Evolutionary conservation across 2,329 filamentous ascomycete species (phyloP).

Genomic region (Scleromitrula shiraiana): DNA sequence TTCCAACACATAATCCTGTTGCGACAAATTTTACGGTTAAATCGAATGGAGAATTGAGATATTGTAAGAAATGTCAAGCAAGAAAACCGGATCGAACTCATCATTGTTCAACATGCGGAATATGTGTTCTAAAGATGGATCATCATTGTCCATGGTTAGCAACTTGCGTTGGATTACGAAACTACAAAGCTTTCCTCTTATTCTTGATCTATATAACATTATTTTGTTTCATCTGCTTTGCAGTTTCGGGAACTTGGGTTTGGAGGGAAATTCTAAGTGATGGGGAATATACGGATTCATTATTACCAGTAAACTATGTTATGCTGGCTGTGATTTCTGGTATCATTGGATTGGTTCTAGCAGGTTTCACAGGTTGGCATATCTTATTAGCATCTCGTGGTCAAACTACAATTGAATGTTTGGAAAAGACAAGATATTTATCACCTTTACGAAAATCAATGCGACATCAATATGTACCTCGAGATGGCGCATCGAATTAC

Average conservation of each 20-base stretch:
- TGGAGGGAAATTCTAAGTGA: slow-evolving; percentile 73
- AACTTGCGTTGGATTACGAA: slow-evolving; percentile 85
- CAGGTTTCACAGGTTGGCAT: slow-evolving; percentile 89
- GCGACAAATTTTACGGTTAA: slow-evolving; percentile 85
- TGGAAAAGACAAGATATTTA: slow-evolving; percentile 93
- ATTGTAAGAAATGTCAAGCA: slow-evolving; percentile 95
- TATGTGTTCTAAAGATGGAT: slow-evolving; percentile 98
- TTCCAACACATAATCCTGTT: slow-evolving; percentile 59
- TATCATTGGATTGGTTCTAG: slow-evolving; percentile 83
- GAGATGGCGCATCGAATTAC: slow-evolving; percentile 44
- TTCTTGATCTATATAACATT: slow-evolving; percentile 85
- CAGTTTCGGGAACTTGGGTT: slow-evolving; percentile 71
- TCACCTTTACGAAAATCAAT: slow-evolving; percentile 67
- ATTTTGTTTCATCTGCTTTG: slow-evolving; percentile 77
- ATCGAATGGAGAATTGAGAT: slow-evolving; percentile 76
- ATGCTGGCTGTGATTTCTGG: slow-evolving; percentile 79
- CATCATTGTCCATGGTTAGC: slow-evolving; percentile 98
- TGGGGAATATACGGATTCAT: slow-evolving; percentile 60
- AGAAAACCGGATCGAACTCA: slow-evolving; percentile 93
- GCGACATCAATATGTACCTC: slow-evolving; percentile 51
- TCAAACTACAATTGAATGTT: slow-evolving; percentile 89
- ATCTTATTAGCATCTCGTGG: slow-evolving; percentile 69
- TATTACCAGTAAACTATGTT: slow-evolving; percentile 86
- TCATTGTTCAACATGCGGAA: slow-evolving; percentile 90
- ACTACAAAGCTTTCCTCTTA: slow-evolving; percentile 91